Evolutionary conservation across 768 basidiomycete species (phyloP), one percentile per base, ranked within the genome.

Genomic region (Psilocybe azurescens): DNA sequence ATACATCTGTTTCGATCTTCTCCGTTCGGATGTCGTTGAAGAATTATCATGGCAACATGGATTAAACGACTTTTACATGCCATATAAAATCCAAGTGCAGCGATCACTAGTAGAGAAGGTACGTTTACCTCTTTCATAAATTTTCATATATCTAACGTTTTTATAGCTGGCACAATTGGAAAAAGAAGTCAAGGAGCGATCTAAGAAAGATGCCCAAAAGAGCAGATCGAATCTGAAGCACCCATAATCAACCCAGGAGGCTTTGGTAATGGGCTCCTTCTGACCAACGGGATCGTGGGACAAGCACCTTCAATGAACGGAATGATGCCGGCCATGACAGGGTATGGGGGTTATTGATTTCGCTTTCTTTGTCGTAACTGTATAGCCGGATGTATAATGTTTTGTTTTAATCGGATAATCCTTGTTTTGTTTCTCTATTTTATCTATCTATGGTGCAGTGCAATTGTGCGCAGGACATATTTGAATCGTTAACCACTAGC

Each of bases 1-100:
- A 24, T 99, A 89, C 68, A 85, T 91, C 56, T 97, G 95, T 80
- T 99, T 95, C 79, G 97, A 99, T 77, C 83, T 99, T n/a, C 79
- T 99, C 56, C 90, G 94, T 49, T 86, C 95, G 2, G 97, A 99
- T 70, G 77, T 96, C 59, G 94, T 97, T 29, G 92, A 95, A 76
- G 97, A 97, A 74, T 79, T 97, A 38, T 95, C 95, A 64, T 99
- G 97, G 97, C 91, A 94, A 72, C 89, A 97, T 68, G 97, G 90
- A 20, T 83, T 99, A 50, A 94, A 94, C 70, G 97, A 99, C 77
- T 99, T 97, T 79, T 93, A 93, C 73, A 97, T 97, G 93, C 97
- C 97, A 1, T 99, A 93, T 75, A 89, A 88, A 73, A 89, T 97
- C 52, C 97, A 99, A 75, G 85, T 88, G 33, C 90, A 93, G 69